Percentiles rank a stretch among this genome's conserved stretches.
Evolutionary conservation across 352 stramenopile genomes (phyloP).

Genomic region (Pythium catenulatum): DNA sequence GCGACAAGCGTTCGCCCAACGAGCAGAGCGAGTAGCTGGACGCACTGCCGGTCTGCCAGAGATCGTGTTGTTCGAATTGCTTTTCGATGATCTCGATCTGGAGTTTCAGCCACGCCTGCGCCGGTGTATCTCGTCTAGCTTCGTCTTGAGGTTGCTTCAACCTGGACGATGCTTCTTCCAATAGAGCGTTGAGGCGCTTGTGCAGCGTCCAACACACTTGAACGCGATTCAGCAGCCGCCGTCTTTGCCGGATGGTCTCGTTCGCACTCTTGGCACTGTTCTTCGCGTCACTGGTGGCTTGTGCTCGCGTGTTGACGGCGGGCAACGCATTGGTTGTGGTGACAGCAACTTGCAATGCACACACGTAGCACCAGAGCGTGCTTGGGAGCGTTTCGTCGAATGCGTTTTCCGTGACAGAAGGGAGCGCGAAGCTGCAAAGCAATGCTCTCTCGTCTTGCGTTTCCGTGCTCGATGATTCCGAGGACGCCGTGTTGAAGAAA

Average conservation of each 20-base stretch:
- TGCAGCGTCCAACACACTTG: conserved; percentile 71
- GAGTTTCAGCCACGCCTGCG: conserved; percentile 28
- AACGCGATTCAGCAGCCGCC: conserved; percentile 60
- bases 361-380: conserved; percentile 49
- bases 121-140: not conserved
- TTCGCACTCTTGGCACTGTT: not conserved
- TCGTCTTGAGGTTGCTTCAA: conserved; percentile 18
- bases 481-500: not conserved
- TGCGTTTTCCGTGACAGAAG: conserved; percentile 29
- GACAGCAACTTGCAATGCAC: conserved; percentile 29
- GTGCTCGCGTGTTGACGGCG: not conserved
- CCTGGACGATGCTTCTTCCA: conserved; percentile 61
- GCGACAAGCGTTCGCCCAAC: conserved; percentile 28
- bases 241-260: conserved; percentile 17
- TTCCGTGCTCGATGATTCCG: not conserved
- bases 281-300: not conserved
- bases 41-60: not conserved
- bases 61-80: not conserved
- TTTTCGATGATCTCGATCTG: conserved; percentile 41
- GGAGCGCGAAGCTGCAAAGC: conserved; percentile 75
- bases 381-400: conserved; percentile 2
- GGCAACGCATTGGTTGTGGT: conserved; percentile 40
- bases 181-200: conserved; percentile 66
- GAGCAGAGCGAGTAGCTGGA: not conserved
- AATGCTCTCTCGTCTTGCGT: conserved; percentile 61